Percentiles rank a stretch among this genome's conserved stretches.
phyloP scores from a whole-genome alignment of 139 green algal genomes.

The Haematococcus sp. region DNA sequence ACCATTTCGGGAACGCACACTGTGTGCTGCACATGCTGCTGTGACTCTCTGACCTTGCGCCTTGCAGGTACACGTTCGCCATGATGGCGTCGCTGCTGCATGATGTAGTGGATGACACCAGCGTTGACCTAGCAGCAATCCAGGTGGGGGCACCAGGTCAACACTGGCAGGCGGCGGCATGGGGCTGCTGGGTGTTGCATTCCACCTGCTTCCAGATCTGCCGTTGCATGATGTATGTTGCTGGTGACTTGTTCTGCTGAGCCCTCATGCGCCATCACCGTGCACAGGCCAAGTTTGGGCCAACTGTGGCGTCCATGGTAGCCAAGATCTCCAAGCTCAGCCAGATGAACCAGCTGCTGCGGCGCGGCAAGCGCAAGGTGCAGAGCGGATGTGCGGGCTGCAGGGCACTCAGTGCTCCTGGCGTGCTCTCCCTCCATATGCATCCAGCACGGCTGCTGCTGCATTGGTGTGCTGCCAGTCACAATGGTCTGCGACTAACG shows the following conservation, averaged over 20 bases:
- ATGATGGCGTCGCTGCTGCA: slow-evolving; percentile 89
- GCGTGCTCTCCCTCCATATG: too few species aligned
- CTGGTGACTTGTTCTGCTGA: too few species aligned
- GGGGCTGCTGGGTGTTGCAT: too few species aligned
- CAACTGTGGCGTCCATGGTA: slow-evolving; percentile 73
- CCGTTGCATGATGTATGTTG: too few species aligned
- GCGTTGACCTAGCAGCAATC: slow-evolving; percentile 48
- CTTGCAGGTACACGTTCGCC: slow-evolving; percentile 64
- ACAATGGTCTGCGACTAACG: too few species aligned
- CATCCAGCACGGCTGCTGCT: neutral
- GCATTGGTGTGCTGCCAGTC: neutral
- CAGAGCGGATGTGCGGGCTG: neutral
- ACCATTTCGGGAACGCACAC: too few species aligned
- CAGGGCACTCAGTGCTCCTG: neutral
- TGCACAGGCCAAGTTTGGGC: slow-evolving; percentile 57
- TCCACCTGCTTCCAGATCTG: too few species aligned
- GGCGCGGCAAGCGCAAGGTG: slow-evolving; percentile 59
- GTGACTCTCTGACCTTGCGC: neutral
- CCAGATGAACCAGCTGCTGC: slow-evolving; percentile 86
- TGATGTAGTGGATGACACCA: slow-evolving; percentile 92
- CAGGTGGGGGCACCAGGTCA: too few species aligned
- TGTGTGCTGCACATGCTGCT: too few species aligned
- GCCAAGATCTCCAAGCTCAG: slow-evolving; percentile 76
- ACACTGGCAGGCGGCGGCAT: too few species aligned
- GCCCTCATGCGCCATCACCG: neutral